Percentiles rank a stretch among this genome's conserved stretches.
Conservation (phyloP, 2,329 filamentous ascomycete genomes). For the Lecanicillium sp. region DNA sequence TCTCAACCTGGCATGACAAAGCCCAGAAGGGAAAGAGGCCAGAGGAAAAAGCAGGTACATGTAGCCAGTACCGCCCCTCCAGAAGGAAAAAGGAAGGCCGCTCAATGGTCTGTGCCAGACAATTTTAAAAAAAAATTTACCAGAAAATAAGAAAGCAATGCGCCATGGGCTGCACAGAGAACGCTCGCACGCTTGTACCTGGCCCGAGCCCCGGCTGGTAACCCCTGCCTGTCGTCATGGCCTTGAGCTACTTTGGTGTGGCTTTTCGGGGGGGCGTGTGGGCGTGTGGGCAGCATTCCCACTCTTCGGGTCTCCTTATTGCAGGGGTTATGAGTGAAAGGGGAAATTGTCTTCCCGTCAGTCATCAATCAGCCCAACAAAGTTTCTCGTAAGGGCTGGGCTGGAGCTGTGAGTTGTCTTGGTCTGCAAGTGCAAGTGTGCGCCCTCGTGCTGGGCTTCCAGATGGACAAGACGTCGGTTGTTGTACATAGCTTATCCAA, state of each 20-base stretch:
- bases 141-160: not conserved
- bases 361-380: conserved; percentile 3
- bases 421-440: not conserved
- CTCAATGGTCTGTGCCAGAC: conserved; percentile 7
- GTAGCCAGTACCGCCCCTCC: too few relatives aligned
- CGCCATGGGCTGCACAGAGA: too few relatives aligned
- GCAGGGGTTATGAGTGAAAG: conserved; percentile 8
- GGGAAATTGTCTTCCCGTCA: conserved; percentile 4
- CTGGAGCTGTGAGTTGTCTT: not conserved
- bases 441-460: too few relatives aligned
- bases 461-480: too few relatives aligned
- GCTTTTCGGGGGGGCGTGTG: not conserved
- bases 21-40: not conserved
- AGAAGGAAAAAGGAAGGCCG: conserved; percentile 4
- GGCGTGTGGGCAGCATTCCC: conserved; percentile 9
- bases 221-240: conserved; percentile 4
- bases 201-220: too few relatives aligned
- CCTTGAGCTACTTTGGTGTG: conserved; percentile 4
- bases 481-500: too few relatives aligned
- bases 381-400: not conserved
- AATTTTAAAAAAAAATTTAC: conserved; percentile 5
- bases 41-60: not conserved
- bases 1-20: conserved; percentile 4
- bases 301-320: conserved; percentile 9
- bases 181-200: too few relatives aligned